Conservation (phyloP, 2,329 filamentous ascomycete genomes). For the Verticillium klebahnii region DNA sequence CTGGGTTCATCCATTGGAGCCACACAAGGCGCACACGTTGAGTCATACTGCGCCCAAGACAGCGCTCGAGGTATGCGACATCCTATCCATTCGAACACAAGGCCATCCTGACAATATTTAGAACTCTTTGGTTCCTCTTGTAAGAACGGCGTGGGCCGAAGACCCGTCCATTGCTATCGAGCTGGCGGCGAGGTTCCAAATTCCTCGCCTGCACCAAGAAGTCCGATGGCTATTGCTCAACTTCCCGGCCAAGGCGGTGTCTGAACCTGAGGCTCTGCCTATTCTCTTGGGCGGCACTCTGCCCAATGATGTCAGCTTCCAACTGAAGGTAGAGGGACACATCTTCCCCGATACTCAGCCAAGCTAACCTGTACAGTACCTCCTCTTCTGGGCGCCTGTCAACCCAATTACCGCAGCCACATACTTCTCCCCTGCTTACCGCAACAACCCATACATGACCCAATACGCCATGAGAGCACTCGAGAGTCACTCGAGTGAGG, state of each 20-base stretch:
- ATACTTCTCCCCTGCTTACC: constrained; percentile 86
- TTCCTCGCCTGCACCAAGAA: constrained; percentile 65
- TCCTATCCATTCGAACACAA: neutral
- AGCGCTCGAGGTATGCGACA: constrained; percentile 28
- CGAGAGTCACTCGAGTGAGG: constrained; percentile 90
- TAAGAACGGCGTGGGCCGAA: constrained; percentile 83
- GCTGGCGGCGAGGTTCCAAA: constrained; percentile 73
- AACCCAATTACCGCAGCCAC: constrained; percentile 92
- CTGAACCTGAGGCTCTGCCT: constrained; percentile 77
- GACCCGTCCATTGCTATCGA: constrained; percentile 84
- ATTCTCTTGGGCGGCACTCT: constrained; percentile 74
- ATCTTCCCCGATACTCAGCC: neutral
- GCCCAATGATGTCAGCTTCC: constrained; percentile 73
- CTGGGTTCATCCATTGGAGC: constrained; percentile 76
- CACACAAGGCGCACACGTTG: constrained; percentile 28
- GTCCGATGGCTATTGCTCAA: constrained; percentile 76
- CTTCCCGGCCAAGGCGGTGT: constrained; percentile 76
- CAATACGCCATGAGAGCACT: constrained; percentile 96
- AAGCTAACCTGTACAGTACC: constrained; percentile 53
- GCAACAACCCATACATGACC: constrained; percentile 85
- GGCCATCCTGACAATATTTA: constrained; percentile 19
- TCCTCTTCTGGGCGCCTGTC: constrained; percentile 88
- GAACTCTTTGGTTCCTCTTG: constrained; percentile 55
- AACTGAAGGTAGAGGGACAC: constrained; percentile 64
- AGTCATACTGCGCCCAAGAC: constrained; percentile 9